Evolutionary conservation across 306 rosid genomes (phyloP).

Genomic region (Rubus idaeus): DNA sequence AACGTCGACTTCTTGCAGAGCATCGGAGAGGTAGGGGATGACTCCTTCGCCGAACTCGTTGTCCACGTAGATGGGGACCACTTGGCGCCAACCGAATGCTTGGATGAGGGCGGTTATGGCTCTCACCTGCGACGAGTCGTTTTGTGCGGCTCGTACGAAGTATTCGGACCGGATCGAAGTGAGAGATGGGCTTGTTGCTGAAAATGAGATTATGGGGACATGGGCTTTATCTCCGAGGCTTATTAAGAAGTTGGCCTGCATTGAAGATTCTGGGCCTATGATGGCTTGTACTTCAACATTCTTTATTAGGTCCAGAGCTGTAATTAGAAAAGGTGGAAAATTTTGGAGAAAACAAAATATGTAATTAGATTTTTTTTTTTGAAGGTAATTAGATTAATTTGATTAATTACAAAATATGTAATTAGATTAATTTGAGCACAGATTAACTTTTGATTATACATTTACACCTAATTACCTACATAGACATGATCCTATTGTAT

Average conservation of each 20-base stretch:
- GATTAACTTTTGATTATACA: too few species aligned
- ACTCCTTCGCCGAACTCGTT: constrained; percentile 23
- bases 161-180: constrained; percentile 17
- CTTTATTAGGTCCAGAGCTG: constrained; percentile 48
- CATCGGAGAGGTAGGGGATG: constrained; percentile 14
- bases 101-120: constrained; percentile 11
- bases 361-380: too few species aligned
- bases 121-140: constrained; percentile 17
- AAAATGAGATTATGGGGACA: constrained; percentile 35
- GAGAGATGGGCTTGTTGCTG: constrained; percentile 36
- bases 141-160: constrained; percentile 27
- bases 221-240: constrained; percentile 35
- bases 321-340: neutral
- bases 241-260: constrained; percentile 31
- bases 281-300: constrained; percentile 47
- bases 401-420: too few species aligned
- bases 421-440: too few species aligned
- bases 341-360: too few species aligned
- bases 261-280: constrained; percentile 34
- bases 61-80: constrained; percentile 26
- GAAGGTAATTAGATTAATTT: too few species aligned
- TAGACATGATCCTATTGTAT: too few species aligned
- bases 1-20: constrained; percentile 15
- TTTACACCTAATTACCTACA: too few species aligned
- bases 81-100: constrained; percentile 30